Percentiles rank a stretch among this genome's conserved stretches.
These are phyloP conservation scores for Phellopilus nigrolimitatus DNA, from an alignment of 1,284 basidiomycete genomes.

Conservation along the genomic window DNA sequence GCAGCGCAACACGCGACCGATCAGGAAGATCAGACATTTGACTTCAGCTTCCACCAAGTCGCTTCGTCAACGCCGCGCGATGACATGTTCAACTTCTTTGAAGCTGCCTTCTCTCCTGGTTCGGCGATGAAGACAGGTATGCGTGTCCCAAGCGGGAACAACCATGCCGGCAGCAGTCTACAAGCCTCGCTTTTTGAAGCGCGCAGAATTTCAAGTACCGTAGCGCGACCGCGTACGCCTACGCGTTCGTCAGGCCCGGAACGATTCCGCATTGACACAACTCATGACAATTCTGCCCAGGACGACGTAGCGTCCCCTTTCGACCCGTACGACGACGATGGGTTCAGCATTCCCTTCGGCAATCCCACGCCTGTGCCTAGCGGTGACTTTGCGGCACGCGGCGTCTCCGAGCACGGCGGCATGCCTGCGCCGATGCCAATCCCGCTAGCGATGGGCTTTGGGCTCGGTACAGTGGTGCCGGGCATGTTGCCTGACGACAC, in stretches of 20 bases:
- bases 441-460: constrained; percentile 15
- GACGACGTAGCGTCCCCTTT: constrained; percentile 4
- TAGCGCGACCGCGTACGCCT: constrained; percentile 15
- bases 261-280: constrained; percentile 3
- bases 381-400: constrained; percentile 16
- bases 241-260: constrained; percentile 10
- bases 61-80: constrained; percentile 17
- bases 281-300: not conserved
- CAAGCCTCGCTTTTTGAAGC: not conserved
- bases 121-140: constrained; percentile 10
- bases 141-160: not conserved
- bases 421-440: not conserved
- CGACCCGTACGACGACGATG: constrained; percentile 5
- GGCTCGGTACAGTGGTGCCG: constrained; percentile 24
- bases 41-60: constrained; percentile 24
- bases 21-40: constrained; percentile 20
- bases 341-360: constrained; percentile 7
- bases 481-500: constrained; percentile 25
- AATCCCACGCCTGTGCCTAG: not conserved
- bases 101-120: constrained; percentile 14
- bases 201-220: constrained; percentile 8
- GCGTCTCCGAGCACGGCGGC: too few relatives aligned
- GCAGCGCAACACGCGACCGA: constrained; percentile 23
- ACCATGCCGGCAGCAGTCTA: not conserved
- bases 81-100: constrained; percentile 14